A percentile compares a stretch with the other conserved stretches of the same genome.
Evolutionary conservation across 176 grass and related monocot genomes (phyloP).

Genomic region (Triticum timopheevii): DNA sequence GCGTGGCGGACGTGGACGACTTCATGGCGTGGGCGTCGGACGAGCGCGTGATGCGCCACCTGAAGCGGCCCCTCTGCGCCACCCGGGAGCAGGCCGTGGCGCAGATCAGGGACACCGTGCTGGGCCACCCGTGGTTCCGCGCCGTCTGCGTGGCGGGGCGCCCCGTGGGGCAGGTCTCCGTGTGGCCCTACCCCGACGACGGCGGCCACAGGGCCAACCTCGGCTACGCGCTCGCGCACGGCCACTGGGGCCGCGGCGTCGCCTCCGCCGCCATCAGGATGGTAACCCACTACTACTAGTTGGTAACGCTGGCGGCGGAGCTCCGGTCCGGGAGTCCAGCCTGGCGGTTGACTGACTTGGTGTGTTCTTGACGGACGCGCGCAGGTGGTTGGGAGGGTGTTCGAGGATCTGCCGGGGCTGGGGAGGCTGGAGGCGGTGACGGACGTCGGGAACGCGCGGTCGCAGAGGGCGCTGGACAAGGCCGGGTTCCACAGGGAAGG

Average conservation of each 20-base stretch:
- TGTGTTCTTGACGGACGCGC: background rate
- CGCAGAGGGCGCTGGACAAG: constrained; percentile 64
- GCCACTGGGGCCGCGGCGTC: constrained; percentile 46
- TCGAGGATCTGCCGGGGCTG: constrained; percentile 48
- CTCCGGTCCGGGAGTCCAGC: too few relatives aligned
- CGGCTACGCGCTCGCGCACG: constrained; percentile 46
- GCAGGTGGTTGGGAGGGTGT: constrained; percentile 42
- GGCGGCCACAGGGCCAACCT: constrained; percentile 43
- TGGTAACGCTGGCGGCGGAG: too few relatives aligned
- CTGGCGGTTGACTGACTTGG: background rate
- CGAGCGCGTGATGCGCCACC: constrained; percentile 55
- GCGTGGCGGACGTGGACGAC: constrained; percentile 37
- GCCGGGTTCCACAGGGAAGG: constrained; percentile 52
- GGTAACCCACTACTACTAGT: background rate
- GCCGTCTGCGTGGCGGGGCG: constrained; percentile 38
- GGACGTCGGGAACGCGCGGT: constrained; percentile 41
- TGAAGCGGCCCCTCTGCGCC: constrained; percentile 32
- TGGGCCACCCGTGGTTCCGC: constrained; percentile 56
- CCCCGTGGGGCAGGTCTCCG: constrained; percentile 50
- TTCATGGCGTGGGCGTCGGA: constrained; percentile 67
- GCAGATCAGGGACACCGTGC: constrained; percentile 41
- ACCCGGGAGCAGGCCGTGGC: constrained; percentile 32
- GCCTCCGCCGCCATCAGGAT: constrained; percentile 28
- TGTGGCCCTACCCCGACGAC: constrained; percentile 45
- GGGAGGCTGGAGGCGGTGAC: constrained; percentile 56